Percentiles rank a stretch among this genome's conserved stretches.
Conservation (phyloP, 23 red algal genomes). For the Porphyridium purpureum region DNA sequence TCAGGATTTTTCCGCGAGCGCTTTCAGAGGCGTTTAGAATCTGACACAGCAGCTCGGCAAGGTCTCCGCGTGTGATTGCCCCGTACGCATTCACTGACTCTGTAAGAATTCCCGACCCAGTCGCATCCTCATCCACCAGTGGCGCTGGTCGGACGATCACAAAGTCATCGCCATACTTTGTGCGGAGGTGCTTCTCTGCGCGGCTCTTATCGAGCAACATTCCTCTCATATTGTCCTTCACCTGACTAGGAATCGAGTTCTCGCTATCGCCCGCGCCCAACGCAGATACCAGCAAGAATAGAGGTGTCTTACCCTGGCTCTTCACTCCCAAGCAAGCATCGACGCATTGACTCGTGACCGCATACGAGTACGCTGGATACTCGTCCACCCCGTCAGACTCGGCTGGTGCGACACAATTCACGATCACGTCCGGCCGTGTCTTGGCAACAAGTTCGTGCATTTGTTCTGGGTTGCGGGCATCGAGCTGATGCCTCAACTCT, state of each 20-base stretch:
- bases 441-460: no score
- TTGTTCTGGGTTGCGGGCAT: no score
- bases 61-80: slow-evolving; percentile 29
- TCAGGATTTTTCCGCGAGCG: slow-evolving; percentile 48
- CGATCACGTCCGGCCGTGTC: no score
- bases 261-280: slow-evolving; percentile 50
- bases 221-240: slow-evolving; percentile 23
- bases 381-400: no score
- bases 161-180: no score
- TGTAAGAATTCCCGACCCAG: slow-evolving; percentile 31
- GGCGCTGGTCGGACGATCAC: slow-evolving; percentile 48
- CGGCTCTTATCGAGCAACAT: slow-evolving; percentile 28
- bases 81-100: slow-evolving; percentile 54
- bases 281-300: slow-evolving; percentile 32
- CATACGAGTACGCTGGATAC: no score
- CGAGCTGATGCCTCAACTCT: no score
- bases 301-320: neutral
- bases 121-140: slow-evolving; percentile 27
- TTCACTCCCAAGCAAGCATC: no score
- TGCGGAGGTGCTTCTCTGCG: slow-evolving; percentile 26
- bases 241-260: slow-evolving; percentile 27
- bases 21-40: slow-evolving; percentile 25
- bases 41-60: slow-evolving; percentile 38
- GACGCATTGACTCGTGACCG: no score
- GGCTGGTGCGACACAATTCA: no score